Conservation (phyloP, 805 yeast species). For the Spathaspora sp. region DNA sequence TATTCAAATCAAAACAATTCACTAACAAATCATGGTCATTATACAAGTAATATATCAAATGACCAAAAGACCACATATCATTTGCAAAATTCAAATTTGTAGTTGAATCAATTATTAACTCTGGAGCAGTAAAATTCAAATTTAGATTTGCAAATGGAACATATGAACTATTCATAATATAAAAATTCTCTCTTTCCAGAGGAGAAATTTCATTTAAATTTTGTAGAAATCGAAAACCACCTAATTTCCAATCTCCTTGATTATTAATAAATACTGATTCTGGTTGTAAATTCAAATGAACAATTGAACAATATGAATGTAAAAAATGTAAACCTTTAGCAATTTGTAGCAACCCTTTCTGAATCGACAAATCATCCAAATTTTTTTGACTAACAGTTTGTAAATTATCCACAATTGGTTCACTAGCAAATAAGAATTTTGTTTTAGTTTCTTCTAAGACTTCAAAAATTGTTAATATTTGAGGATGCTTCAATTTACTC, state of each 20-base stretch:
- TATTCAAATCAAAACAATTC: constrained; percentile 42
- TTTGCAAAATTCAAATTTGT: constrained; percentile 53
- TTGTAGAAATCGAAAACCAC: constrained; percentile 58
- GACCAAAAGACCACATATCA: constrained; percentile 84
- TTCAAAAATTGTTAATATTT: constrained; percentile 76
- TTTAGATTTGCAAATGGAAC: constrained; percentile 76
- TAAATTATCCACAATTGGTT: constrained; percentile 61
- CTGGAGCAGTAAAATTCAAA: constrained; percentile 81
- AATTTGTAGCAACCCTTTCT: constrained; percentile 78
- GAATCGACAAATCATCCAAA: constrained; percentile 68
- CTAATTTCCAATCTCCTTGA: constrained; percentile 90
- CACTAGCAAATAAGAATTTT: constrained; percentile 80
- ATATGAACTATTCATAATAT: constrained; percentile 71
- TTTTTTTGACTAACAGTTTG: constrained; percentile 27
- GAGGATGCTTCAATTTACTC: constrained; percentile 86
- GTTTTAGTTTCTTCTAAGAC: constrained; percentile 84
- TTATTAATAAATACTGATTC: constrained; percentile 70
- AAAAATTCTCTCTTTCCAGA: constrained; percentile 52
- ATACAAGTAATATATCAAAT: constrained; percentile 69
- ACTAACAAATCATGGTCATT: constrained; percentile 45
- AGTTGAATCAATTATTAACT: constrained; percentile 62
- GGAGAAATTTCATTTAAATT: constrained; percentile 48
- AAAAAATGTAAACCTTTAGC: constrained; percentile 78
- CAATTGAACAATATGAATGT: constrained; percentile 69
- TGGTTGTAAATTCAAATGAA: constrained; percentile 80